Conservation (phyloP, 768 basidiomycete genomes). For the Wakefieldia striispora region DNA sequence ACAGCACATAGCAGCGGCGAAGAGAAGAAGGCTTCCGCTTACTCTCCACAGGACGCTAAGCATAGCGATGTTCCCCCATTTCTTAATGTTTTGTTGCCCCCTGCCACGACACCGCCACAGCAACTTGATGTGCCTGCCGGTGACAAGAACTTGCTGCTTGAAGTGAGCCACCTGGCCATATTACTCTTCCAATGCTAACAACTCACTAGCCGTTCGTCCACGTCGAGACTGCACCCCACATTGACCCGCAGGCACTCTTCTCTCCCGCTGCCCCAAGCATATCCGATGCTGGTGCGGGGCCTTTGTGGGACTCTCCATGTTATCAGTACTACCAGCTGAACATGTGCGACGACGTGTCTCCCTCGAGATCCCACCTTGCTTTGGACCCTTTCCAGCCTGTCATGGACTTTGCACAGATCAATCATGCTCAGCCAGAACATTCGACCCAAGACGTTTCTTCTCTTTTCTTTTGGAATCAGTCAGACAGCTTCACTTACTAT, state of each 20-base stretch:
- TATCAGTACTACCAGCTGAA: constrained; percentile 7
- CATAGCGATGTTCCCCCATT: constrained; percentile 19
- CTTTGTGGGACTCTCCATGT: constrained; percentile 1
- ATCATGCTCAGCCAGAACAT: constrained; percentile 4
- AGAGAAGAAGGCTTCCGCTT: background rate
- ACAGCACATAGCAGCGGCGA: background rate
- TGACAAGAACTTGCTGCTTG: background rate
- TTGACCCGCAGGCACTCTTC: constrained; percentile 2
- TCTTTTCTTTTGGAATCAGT: constrained; percentile 22
- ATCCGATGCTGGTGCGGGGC: background rate
- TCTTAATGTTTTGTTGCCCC: constrained; percentile 32
- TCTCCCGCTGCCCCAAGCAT: background rate
- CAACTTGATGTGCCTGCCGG: no score
- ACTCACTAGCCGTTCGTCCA: constrained; percentile 1
- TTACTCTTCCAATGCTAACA: constrained; percentile 1
- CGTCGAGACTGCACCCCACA: background rate
- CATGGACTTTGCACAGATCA: constrained; percentile 10
- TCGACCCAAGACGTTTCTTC: constrained; percentile 17
- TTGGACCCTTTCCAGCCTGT: constrained; percentile 10
- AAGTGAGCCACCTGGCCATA: constrained; percentile 12
- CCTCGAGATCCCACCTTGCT: background rate
- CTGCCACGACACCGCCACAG: constrained; percentile 3
- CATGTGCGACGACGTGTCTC: background rate
- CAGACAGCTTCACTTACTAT: constrained; percentile 22
- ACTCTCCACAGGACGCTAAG: background rate